phyloP scores from a whole-genome alignment of 805 yeast genomes.

The Nakazawaea ernobii region DNA sequence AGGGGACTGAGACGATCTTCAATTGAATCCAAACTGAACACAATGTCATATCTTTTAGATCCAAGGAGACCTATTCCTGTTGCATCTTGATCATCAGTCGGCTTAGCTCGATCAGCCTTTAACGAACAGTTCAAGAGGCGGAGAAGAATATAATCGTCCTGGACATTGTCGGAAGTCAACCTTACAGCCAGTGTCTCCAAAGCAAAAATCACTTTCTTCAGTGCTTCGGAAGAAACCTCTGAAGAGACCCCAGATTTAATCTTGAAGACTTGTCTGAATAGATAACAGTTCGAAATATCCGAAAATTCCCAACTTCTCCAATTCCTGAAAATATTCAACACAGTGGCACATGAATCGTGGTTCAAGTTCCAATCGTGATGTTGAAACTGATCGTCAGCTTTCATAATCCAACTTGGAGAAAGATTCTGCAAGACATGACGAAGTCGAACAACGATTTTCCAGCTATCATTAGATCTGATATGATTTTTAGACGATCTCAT shows the following conservation, averaged over 20 bases:
- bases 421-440: conserved; percentile 63
- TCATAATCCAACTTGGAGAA: conserved; percentile 46
- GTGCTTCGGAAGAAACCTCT: background rate
- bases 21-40: conserved; percentile 1
- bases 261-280: conserved; percentile 48
- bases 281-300: conserved; percentile 48
- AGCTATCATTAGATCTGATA: conserved; percentile 73
- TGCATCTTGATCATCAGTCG: too few species aligned
- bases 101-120: background rate
- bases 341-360: conserved; percentile 43
- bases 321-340: conserved; percentile 52
- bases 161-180: conserved; percentile 21
- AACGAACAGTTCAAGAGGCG: conserved; percentile 3
- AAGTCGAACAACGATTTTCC: conserved; percentile 79
- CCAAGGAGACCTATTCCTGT: too few species aligned
- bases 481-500: conserved; percentile 68
- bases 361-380: conserved; percentile 27
- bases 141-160: conserved; percentile 24
- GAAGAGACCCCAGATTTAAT: background rate
- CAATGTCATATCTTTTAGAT: background rate
- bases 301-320: conserved; percentile 95
- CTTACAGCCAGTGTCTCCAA: conserved; percentile 26
- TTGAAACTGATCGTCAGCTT: conserved; percentile 26
- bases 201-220: conserved; percentile 19
- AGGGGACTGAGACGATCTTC: conserved; percentile 5